Percentiles rank a stretch among this genome's conserved stretches.
Conservation (phyloP, 768 basidiomycete genomes). For the Boletus tomentosulus region DNA sequence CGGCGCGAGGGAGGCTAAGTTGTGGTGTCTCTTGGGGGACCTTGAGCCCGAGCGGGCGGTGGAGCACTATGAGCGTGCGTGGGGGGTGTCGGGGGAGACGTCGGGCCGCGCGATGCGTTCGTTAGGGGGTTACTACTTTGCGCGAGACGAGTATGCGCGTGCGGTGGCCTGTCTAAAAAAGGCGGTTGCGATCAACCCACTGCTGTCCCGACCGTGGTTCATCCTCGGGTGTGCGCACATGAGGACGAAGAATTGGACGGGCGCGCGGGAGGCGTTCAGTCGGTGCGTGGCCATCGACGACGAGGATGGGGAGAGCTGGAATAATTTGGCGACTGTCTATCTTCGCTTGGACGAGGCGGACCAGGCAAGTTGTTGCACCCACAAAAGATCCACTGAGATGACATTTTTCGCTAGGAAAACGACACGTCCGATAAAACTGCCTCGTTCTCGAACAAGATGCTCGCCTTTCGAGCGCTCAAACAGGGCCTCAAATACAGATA, state of each 20-base stretch:
- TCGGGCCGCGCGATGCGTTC: conserved; percentile 92
- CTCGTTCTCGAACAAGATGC: conserved; percentile 70
- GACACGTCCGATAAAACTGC: conserved; percentile 31
- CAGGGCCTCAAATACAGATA: conserved; percentile 82
- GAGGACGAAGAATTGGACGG: conserved; percentile 78
- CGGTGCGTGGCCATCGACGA: conserved; percentile 90
- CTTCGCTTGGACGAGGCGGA: conserved; percentile 62
- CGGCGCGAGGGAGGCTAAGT: conserved; percentile 74
- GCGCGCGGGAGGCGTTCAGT: conserved; percentile 76
- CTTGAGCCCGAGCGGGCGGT: conserved; percentile 69
- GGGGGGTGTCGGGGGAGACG: conserved; percentile 73
- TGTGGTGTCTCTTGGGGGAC: conserved; percentile 95
- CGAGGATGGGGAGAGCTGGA: conserved; percentile 98
- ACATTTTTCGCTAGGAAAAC: conserved; percentile 18
- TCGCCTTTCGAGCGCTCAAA: conserved; percentile 90
- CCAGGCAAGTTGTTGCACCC: conserved; percentile 17
- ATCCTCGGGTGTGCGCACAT: conserved; percentile 90
- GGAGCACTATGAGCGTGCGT: conserved; percentile 78
- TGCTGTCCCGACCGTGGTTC: conserved; percentile 90
- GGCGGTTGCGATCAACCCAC: conserved; percentile 86
- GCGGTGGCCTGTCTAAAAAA: conserved; percentile 64
- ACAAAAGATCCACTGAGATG: conserved; percentile 6
- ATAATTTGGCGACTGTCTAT: conserved; percentile 92
- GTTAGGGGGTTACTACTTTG: conserved; percentile 80
- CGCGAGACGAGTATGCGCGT: conserved; percentile 55